phyloP scores from a whole-genome alignment of 129 eudicot species.

The Flaveria brownii region DNA sequence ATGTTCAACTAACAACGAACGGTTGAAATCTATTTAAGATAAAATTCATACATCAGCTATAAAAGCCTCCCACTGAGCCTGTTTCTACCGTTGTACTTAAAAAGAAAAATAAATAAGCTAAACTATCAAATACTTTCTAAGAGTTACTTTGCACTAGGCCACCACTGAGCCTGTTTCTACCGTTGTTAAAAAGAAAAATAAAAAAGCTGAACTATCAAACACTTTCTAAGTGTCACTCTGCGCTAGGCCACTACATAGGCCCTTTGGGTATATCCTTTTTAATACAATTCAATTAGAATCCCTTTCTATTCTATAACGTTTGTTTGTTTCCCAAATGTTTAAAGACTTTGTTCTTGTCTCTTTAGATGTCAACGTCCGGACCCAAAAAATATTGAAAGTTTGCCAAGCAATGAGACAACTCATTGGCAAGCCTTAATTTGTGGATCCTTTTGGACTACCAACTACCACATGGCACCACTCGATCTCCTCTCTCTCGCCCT shows the following conservation, averaged over 20 bases:
- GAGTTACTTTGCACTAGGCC: too few relatives aligned
- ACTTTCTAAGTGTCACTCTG: background rate
- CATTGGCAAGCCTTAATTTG: constrained; percentile 40
- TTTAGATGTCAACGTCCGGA: constrained; percentile 25
- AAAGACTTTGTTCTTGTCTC: constrained; percentile 18
- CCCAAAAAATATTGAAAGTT: constrained; percentile 29
- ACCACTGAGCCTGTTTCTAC: too few relatives aligned
- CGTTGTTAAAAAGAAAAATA: too few relatives aligned
- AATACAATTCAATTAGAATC: background rate
- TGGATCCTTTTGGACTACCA: constrained; percentile 36
- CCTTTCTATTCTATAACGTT: background rate
- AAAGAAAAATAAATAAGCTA: too few relatives aligned
- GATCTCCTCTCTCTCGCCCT: constrained; percentile 23
- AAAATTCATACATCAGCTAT: too few relatives aligned
- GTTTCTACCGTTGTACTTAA: too few relatives aligned
- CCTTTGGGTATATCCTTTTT: background rate
- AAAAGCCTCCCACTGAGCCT: too few relatives aligned
- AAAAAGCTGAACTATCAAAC: too few relatives aligned
- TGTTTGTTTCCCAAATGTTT: background rate
- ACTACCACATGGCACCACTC: constrained; percentile 35
- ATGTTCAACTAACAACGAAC: too few relatives aligned
- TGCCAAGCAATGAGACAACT: constrained; percentile 32
- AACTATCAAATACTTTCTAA: too few relatives aligned
- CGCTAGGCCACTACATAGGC: too few relatives aligned
- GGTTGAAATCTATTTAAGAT: too few relatives aligned